Evolutionary conservation across 495 filamentous ascomycete genomes (phyloP).

Genomic region (Xylaria castorea): DNA sequence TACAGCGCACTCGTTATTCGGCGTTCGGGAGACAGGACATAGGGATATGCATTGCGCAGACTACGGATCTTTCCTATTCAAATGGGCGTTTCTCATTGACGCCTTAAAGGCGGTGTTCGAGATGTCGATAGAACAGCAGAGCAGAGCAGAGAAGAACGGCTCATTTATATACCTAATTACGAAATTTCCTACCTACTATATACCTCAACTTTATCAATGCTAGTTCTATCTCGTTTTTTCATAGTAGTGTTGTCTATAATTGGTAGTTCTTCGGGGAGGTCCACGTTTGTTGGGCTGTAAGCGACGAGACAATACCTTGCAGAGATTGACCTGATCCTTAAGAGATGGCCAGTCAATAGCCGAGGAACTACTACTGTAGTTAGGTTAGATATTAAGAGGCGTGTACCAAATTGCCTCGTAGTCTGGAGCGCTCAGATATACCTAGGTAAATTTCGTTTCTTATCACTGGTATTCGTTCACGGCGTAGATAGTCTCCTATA

Average conservation of each 20-base stretch:
- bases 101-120: background rate
- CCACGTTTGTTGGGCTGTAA: background rate
- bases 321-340: background rate
- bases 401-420: no score
- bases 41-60: background rate
- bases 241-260: background rate
- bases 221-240: background rate
- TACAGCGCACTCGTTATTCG: conserved; percentile 30
- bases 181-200: conserved; percentile 13
- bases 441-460: no score
- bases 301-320: background rate
- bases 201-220: background rate
- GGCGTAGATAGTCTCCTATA: no score
- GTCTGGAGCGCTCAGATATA: no score
- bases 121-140: conserved; percentile 15
- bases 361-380: background rate
- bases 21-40: conserved; percentile 27
- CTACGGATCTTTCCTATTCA: background rate
- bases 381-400: no score
- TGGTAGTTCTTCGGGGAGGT: background rate
- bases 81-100: background rate
- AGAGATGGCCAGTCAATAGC: background rate
- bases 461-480: no score
- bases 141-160: conserved; percentile 8
- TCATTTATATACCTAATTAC: conserved; percentile 15